Conservation (phyloP, 345 rosid species). For the Sisymbrium irio region DNA sequence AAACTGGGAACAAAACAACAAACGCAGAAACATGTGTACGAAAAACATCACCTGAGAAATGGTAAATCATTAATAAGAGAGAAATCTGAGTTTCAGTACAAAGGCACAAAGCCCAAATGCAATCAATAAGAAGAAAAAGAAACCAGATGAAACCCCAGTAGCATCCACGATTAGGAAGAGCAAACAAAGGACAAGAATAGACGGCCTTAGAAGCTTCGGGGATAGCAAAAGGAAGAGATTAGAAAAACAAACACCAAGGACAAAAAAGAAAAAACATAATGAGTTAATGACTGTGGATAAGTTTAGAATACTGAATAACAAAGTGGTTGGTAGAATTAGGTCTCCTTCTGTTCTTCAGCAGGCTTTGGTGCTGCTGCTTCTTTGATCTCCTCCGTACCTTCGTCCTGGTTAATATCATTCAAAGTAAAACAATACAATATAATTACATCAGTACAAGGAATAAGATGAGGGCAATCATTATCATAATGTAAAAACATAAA, state of each 20-base stretch:
- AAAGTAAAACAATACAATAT: background rate
- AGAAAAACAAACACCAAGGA: conserved; percentile 41
- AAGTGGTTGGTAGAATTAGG: conserved; percentile 12
- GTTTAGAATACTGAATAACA: conserved; percentile 31
- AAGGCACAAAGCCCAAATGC: background rate
- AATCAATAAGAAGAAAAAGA: conserved; percentile 3
- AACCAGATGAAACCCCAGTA: conserved; percentile 21
- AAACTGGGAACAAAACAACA: background rate
- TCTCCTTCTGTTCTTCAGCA: conserved; percentile 59
- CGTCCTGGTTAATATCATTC: conserved; percentile 51
- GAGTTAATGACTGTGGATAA: conserved; percentile 32
- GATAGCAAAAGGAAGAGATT: conserved; percentile 31
- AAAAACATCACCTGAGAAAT: background rate
- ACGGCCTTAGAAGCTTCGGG: conserved; percentile 41
- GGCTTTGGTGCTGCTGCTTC: conserved; percentile 67
- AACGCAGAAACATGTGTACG: background rate
- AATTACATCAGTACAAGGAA: background rate
- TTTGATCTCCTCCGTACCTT: conserved; percentile 82
- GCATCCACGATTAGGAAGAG: conserved; percentile 42
- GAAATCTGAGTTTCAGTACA: conserved; percentile 7
- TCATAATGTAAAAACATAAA: background rate
- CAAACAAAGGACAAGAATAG: conserved; percentile 48
- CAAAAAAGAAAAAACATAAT: conserved; percentile 36
- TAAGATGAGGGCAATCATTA: background rate
- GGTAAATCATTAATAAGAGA: conserved; percentile 16